Conservation (phyloP, 2,329 filamentous ascomycete genomes). For the Arthrobotrys megalospora region DNA sequence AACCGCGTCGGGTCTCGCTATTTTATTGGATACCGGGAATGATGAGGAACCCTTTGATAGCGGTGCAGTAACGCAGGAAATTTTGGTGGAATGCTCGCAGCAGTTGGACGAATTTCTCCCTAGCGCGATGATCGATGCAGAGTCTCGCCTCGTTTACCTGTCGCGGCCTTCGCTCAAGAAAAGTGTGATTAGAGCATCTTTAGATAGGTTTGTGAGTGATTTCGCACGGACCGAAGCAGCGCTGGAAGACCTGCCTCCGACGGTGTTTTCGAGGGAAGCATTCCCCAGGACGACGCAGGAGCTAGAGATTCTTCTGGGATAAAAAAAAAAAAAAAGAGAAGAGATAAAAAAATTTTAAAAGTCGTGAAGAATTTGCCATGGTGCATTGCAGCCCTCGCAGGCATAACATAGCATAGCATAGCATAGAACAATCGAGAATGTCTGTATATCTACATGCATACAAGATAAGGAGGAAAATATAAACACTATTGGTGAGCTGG, state of each 20-base stretch:
- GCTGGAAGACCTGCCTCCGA: constrained; percentile 68
- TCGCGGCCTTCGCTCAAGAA: constrained; percentile 80
- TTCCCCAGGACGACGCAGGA: constrained; percentile 76
- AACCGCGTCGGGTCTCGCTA: constrained; percentile 79
- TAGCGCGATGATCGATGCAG: constrained; percentile 91
- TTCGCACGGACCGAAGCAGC: constrained; percentile 80
- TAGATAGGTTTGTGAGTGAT: constrained; percentile 85
- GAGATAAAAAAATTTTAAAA: too few relatives aligned
- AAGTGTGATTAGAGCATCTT: constrained; percentile 84
- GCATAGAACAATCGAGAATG: constrained; percentile 24
- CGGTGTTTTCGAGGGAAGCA: constrained; percentile 66
- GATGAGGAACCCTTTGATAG: constrained; percentile 69
- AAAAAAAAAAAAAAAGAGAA: too few relatives aligned
- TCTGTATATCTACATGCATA: neutral
- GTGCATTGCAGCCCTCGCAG: constrained; percentile 14
- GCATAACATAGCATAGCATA: constrained; percentile 1
- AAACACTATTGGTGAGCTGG: constrained; percentile 2
- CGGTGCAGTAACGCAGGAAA: constrained; percentile 72
- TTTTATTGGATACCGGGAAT: constrained; percentile 74
- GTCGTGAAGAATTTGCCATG: constrained; percentile 9
- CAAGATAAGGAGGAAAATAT: neutral
- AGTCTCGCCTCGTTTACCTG: constrained; percentile 82
- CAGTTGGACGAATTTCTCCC: constrained; percentile 90
- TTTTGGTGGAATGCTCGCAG: constrained; percentile 79
- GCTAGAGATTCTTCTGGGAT: constrained; percentile 72